Evolutionary conservation across 2,329 filamentous ascomycete genomes (phyloP), one percentile per base, ranked within the genome.

Genomic region (Colletotrichum echinochloae): DNA sequence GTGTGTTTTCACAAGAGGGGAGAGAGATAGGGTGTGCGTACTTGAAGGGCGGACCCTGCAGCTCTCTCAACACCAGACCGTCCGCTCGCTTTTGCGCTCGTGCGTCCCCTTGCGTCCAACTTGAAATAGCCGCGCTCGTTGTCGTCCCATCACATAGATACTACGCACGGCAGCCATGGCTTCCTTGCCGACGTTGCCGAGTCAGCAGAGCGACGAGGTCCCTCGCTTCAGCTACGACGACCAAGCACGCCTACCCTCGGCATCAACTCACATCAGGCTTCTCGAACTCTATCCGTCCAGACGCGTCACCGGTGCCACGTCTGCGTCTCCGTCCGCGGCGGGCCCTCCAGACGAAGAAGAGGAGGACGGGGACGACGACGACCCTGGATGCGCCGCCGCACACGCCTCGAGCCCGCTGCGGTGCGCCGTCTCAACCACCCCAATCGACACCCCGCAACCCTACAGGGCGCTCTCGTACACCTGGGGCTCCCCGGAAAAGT

Each of bases 391-490:
- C 30, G 46, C 41, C 41, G n/a, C 20, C 5, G 46, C 60, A 23
- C 30, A 39, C 30, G 49, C 26, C 51, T 51, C 64, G n/a, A 63
- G 52, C 61, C 60, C 60, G 23, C 44, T 72, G 7, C 9, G 18
- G 20, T 73, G 71, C 65, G 33, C n/a, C 37, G 35, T 72, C 12
- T 62, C 60, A 26, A 39, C 37, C 28, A 65, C 55, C 51, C 41
- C 60, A 18, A 60, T 72, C 46, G 69, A 46, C 35, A 60, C 20
- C 7, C 68, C 69, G 44, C 74, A 72, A 20, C 61, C 61, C 8
- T 78, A 73, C 67, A 70, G 74, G 55, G 73, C 74, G 51, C 64
- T 77, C 18, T 77, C 76, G 3, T 77, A 77, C 60, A 77, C 73
- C 11, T 77, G 76, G 76, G 75, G 74, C 14, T 60, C 54, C 2